A percentile compares a stretch with the other conserved stretches of the same genome.
These are phyloP conservation scores for Colletotrichum tabaci DNA, from an alignment of 2,329 filamentous ascomycete genomes.

Conservation along the genomic window DNA sequence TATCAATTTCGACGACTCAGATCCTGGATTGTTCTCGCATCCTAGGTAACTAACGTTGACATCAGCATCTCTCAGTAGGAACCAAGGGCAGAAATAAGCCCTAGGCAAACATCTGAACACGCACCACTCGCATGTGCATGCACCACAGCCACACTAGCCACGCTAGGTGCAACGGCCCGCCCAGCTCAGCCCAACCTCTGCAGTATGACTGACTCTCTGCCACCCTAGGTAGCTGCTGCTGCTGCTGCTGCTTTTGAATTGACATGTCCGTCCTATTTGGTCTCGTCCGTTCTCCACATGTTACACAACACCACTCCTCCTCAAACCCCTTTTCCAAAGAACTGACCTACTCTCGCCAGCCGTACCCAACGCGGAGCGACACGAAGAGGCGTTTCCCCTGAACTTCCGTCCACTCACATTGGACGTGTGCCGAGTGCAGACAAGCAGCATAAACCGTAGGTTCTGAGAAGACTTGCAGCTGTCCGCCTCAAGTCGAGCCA, in stretches of 20 bases:
- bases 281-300: not conserved
- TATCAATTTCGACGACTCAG: not conserved
- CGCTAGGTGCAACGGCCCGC: slow-evolving; percentile 2
- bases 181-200: not conserved
- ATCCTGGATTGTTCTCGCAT: not conserved
- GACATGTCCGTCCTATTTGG: not conserved
- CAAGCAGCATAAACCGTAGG: not conserved
- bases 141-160: slow-evolving; percentile 9
- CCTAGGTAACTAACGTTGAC: too few species aligned
- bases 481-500: not conserved
- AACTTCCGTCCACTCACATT: not conserved
- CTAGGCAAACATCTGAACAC: slow-evolving; percentile 19
- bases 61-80: not conserved
- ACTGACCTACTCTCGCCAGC: not conserved
- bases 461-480: not conserved
- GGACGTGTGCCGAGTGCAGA: not conserved
- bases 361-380: not conserved
- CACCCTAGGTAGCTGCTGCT: not conserved
- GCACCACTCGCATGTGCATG: slow-evolving; percentile 3
- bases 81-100: not conserved
- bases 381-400: too few species aligned
- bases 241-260: not conserved
- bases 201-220: not conserved
- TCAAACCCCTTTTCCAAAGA: not conserved
- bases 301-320: not conserved